Evolutionary conservation across 2,329 filamentous ascomycete species (phyloP).

Genomic region (Penicillium occitanis): DNA sequence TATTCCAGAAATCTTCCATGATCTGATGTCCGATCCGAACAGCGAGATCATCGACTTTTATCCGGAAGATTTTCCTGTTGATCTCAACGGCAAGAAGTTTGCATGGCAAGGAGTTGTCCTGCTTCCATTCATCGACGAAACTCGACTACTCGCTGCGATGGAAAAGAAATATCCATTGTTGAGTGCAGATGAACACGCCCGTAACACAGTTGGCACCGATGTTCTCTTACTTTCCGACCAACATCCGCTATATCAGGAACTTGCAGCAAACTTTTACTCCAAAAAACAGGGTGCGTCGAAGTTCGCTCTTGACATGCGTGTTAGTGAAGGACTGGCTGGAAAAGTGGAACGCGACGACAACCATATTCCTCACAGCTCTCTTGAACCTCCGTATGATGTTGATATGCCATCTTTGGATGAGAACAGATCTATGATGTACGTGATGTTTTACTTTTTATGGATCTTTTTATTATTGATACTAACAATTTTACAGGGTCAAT

Average conservation of each 20-base stretch:
- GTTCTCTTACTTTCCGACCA: constrained; percentile 80
- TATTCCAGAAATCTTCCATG: constrained; percentile 82
- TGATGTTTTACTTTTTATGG: constrained; percentile 25
- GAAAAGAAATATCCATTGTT: constrained; percentile 77
- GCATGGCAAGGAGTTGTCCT: constrained; percentile 95
- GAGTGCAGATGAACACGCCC: constrained; percentile 69
- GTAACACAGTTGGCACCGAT: constrained; percentile 79
- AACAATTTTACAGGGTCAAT: constrained; percentile 61
- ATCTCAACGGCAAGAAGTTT: constrained; percentile 97
- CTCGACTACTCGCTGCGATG: constrained; percentile 78
- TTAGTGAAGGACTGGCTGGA: constrained; percentile 76
- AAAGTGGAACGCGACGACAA: constrained; percentile 76
- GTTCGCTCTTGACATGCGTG: constrained; percentile 70
- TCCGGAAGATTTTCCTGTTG: constrained; percentile 87
- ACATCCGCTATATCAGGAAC: constrained; percentile 81
- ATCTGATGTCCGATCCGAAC: constrained; percentile 82
- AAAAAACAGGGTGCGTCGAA: constrained; percentile 72
- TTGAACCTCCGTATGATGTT: constrained; percentile 74
- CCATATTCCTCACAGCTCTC: constrained; percentile 78
- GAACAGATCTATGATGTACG: constrained; percentile 80
- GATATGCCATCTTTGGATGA: constrained; percentile 77
- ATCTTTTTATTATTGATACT: not conserved
- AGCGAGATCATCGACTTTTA: constrained; percentile 98
- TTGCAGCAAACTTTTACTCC: constrained; percentile 83
- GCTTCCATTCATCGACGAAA: constrained; percentile 94